Percentiles rank a stretch among this genome's conserved stretches.
Conservation (phyloP, 2,329 filamentous ascomycete genomes). For the Microdochium paspali region DNA sequence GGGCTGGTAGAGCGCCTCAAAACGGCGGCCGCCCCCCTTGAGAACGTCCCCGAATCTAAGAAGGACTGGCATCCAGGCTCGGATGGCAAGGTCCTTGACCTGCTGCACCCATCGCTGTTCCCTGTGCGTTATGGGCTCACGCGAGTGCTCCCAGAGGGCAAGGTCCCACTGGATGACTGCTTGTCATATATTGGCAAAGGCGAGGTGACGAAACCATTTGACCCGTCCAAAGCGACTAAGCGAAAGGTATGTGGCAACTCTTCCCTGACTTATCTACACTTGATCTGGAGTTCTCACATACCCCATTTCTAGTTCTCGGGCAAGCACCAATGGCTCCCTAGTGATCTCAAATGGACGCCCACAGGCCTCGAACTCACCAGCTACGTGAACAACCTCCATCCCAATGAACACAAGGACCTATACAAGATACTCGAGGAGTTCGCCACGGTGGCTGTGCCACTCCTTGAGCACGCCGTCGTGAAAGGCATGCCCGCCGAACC, state of each 20-base stretch:
- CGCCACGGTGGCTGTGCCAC: conserved; percentile 29
- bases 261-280: neutral
- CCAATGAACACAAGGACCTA: conserved; percentile 23
- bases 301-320: conserved; percentile 14
- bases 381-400: conserved; percentile 47
- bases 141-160: conserved; percentile 26
- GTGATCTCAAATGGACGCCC: conserved; percentile 31
- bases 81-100: conserved; percentile 45
- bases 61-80: conserved; percentile 56
- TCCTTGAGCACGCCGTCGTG: conserved; percentile 28
- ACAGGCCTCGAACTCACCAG: conserved; percentile 29
- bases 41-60: conserved; percentile 36
- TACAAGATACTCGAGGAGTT: conserved; percentile 31
- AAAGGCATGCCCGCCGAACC: neutral
- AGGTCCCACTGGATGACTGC: conserved; percentile 21
- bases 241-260: neutral
- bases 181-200: conserved; percentile 17
- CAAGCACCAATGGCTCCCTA: conserved; percentile 38
- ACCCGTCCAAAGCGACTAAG: neutral
- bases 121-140: conserved; percentile 45
- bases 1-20: conserved; percentile 31
- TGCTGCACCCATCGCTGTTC: conserved; percentile 56
- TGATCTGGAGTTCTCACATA: neutral
- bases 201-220: conserved; percentile 8
- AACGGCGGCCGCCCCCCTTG: conserved; percentile 32